These are phyloP conservation scores for Talaromyces thailandensis DNA, from an alignment of 495 filamentous ascomycete genomes.

Conservation along the genomic window DNA sequence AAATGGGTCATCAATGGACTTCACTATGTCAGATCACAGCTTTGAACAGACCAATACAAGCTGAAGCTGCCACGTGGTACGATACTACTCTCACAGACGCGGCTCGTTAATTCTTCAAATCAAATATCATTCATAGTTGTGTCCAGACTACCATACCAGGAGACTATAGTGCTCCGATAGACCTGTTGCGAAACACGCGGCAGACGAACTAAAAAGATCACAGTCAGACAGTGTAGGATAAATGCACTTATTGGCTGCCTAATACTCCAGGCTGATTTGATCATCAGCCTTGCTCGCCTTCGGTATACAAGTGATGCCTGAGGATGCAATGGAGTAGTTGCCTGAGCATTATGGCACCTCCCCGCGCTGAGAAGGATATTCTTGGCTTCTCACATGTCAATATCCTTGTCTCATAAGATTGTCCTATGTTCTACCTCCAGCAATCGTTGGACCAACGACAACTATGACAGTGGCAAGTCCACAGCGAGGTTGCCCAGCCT, in stretches of 20 bases:
- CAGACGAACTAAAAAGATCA: no score
- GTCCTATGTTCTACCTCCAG: neutral
- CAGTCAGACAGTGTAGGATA: no score
- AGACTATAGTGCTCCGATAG: no score
- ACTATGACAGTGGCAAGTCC: neutral
- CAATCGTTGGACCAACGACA: neutral
- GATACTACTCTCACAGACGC: neutral
- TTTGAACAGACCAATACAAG: neutral
- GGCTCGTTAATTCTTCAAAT: neutral
- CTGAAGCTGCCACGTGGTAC: neutral
- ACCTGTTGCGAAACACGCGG: no score
- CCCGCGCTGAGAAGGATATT: neutral
- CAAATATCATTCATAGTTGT: neutral
- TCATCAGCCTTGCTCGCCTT: no score
- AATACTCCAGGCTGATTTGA: no score
- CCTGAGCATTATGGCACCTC: no score
- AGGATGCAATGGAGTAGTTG: no score
- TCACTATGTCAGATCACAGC: neutral
- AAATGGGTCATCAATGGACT: neutral
- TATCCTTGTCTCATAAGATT: neutral
- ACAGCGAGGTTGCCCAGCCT: neutral
- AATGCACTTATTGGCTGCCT: no score
- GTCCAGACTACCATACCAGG: neutral
- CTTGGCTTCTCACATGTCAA: neutral
- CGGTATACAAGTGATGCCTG: no score